phyloP scores from a whole-genome alignment of 2,329 filamentous ascomycete genomes.

The Colletotrichum gigasporum region DNA sequence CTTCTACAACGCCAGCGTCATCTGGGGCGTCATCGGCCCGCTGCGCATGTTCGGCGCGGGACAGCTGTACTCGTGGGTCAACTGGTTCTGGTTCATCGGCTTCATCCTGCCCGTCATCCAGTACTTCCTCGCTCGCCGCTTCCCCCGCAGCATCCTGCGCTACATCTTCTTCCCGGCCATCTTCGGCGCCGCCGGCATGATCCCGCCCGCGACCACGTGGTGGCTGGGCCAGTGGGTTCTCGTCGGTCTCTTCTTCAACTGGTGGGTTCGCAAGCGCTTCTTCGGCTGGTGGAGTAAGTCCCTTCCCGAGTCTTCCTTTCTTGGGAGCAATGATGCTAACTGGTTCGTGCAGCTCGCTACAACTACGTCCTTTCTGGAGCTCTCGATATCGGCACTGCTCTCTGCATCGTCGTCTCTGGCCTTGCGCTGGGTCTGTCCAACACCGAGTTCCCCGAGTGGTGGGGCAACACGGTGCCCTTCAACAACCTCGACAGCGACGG shows the following conservation, averaged over 20 bases:
- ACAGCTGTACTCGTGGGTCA: constrained; percentile 58
- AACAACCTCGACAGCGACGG: constrained; percentile 43
- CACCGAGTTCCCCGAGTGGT: constrained; percentile 58
- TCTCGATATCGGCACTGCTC: constrained; percentile 65
- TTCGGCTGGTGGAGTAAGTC: constrained; percentile 62
- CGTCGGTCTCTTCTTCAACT: constrained; percentile 65
- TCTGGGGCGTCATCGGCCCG: constrained; percentile 68
- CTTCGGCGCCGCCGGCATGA: constrained; percentile 58
- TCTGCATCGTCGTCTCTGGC: constrained; percentile 64
- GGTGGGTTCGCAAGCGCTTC: constrained; percentile 57
- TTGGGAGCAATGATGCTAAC: constrained; percentile 3
- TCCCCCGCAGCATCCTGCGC: constrained; percentile 54
- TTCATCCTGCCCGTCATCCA: constrained; percentile 56
- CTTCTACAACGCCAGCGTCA: constrained; percentile 68
- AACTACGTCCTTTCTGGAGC: constrained; percentile 69
- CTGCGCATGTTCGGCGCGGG: constrained; percentile 44
- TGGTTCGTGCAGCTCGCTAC: constrained; percentile 50
- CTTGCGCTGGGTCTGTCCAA: constrained; percentile 57
- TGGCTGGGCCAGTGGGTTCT: constrained; percentile 65
- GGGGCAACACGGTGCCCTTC: constrained; percentile 52
- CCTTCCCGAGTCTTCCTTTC: no score
- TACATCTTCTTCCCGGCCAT: constrained; percentile 64
- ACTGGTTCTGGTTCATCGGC: constrained; percentile 65
- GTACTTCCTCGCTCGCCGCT: constrained; percentile 57
- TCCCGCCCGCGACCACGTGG: constrained; percentile 65